A percentile compares a stretch with the other conserved stretches of the same genome.
phyloP scores from a whole-genome alignment of 2,329 filamentous ascomycete species.

The Whalleya microplaca region DNA sequence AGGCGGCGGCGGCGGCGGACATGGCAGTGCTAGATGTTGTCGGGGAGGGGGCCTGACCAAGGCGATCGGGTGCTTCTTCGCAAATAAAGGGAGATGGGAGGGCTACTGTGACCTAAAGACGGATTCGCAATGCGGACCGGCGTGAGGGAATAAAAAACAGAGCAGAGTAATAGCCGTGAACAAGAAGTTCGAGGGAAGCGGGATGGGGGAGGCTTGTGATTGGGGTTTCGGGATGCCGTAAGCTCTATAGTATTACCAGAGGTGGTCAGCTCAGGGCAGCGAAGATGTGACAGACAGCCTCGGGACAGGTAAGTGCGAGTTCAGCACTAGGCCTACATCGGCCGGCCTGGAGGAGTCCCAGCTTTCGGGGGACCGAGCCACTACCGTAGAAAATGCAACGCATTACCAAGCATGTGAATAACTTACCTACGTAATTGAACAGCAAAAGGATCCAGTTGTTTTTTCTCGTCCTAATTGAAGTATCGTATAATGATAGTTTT shows the following conservation, averaged over 20 bases:
- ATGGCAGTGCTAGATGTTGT: constrained; percentile 60
- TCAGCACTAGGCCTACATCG: no score
- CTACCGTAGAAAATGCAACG: no score
- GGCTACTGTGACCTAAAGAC: constrained; percentile 7
- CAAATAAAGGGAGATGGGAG: constrained; percentile 41
- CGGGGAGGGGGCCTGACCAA: constrained; percentile 91
- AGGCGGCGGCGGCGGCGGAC: constrained; percentile 61
- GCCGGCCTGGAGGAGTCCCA: no score
- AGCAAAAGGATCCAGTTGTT: not conserved
- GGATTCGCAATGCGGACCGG: constrained; percentile 2
- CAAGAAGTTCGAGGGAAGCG: constrained; percentile 10
- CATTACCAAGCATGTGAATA: no score
- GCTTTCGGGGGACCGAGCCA: no score
- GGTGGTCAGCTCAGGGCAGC: constrained; percentile 24
- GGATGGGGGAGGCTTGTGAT: not conserved
- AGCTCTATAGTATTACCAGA: constrained; percentile 3
- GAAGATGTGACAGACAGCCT: constrained; percentile 6
- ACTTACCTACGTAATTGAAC: no score
- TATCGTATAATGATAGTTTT: not conserved
- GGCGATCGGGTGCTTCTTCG: constrained; percentile 91
- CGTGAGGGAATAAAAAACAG: constrained; percentile 20
- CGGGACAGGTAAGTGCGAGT: no score
- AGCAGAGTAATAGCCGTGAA: not conserved
- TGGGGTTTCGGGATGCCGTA: no score
- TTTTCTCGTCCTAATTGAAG: not conserved